Base-by-base conservation (phyloP, 768 basidiomycete genomes). In the Mycena kentingensis region DNA sequence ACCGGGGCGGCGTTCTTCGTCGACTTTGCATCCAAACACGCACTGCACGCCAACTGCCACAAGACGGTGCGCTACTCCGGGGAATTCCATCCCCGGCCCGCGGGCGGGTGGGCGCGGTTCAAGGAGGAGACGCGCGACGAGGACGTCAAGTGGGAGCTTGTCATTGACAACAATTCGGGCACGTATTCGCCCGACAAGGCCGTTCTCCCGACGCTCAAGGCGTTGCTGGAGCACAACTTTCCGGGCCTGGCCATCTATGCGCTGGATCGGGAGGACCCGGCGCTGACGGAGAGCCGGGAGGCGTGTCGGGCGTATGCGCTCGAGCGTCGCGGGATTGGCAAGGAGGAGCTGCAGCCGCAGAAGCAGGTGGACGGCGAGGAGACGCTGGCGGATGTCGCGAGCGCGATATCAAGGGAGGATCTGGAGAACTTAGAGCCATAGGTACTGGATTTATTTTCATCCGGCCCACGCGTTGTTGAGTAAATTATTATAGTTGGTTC, bases 1-100 rank as follows among this genome's bases (percentile, higher is more conserved):
- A 93, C 90, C 3, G 90, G 90, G 15, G 88, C 89, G 11, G 85
- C 88, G 28, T 93, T 93, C 70, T 89, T 90, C 61, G 88, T 91
- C 55, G 88, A 92, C 68, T 87, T 92, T 64, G 87, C 85, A 36
- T 88, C 86, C 24, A 93, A 94, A 69, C 92, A 93, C 63, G 91
- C 89, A 4, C 75, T 93, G 64, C 90, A 93, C 70, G 76, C 84
- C 35, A 88, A 90, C 65, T 89, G 88, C 64, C 76, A 77, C 15
- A 74, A 77, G 54, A 67, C 70, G 15, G 89, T 91, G 53, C 75
- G 86, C 43, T 91, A 90, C 63, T 77, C 79, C 39, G 89, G 89
- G 21, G 89, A 91, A 70, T 91, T 91, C 64, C 89, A 91, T 65
- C 84, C 83, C 16, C 77, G 89, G 19, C 87, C 84, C 19, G 76